Base-by-base conservation (phyloP, 768 basidiomycete species). In the Royoungia palumana region DNA sequence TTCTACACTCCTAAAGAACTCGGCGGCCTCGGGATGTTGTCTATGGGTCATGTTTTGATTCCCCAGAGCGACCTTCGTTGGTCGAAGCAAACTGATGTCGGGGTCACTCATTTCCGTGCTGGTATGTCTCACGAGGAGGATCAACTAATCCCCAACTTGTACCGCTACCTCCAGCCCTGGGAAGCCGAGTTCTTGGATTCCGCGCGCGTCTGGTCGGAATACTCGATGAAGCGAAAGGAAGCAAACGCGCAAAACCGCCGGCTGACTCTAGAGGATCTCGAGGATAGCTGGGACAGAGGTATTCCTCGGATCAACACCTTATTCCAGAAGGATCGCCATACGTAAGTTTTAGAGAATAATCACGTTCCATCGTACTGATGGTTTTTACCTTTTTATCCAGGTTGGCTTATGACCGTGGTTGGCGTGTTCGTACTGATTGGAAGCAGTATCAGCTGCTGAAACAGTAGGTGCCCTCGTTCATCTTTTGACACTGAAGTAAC, bases 211-310 rank as follows among this genome's bases (percentile, higher is more conserved):
- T 99, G 96, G 96, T 91, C 87, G 0, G 96, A 99, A 68, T 99
- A 99, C 68, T 94, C 95, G 0, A 90, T 97, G 93, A 99, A 98
- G 77, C 76, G 96, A 59, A 98, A 98, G 69, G 96, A 99, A 65
- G 96, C 96, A n/a, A 96, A 94, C 55, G 95, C 96, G 1, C 93
- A 96, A 66, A 97, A 98, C 71, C 87, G 95, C 47, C 86, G 96
- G 14, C 77, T 99, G 46, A 99, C 96, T 2, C 76, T 99, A 17
- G 96, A 99, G 67, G 96, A 98, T 76, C 78, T 98, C 22, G 96
- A 98, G 67, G 94, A 99, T 63, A 92, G 88, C 60, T 98, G 95
- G 95, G 95, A 97, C 70, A 87, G 94, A 56, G 94, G 94, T 72
- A 96, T 97, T 64, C 94, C 94, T 46, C 85, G 96, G 59, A 98